Percentiles rank a stretch among this genome's conserved stretches.
Evolutionary conservation across 345 rosid genomes (phyloP).

Genomic region (Heritiera littoralis): DNA sequence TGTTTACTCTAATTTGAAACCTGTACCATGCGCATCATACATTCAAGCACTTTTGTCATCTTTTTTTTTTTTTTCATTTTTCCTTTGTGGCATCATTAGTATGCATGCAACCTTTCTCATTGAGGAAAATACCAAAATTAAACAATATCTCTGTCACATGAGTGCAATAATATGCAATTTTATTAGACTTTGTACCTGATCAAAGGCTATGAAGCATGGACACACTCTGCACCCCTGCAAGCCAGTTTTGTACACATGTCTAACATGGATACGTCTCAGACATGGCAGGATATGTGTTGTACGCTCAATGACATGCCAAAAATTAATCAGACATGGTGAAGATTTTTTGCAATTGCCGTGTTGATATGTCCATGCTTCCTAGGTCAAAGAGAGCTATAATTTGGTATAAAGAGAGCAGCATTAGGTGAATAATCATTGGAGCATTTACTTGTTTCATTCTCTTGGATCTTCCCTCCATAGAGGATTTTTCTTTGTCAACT

Average conservation of each 20-base stretch:
- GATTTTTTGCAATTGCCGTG: background rate
- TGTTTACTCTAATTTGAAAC: background rate
- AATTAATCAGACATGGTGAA: background rate
- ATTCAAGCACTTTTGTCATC: too few relatives aligned
- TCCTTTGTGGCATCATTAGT: background rate
- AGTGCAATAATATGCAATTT: background rate
- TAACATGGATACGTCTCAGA: background rate
- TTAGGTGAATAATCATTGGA: background rate
- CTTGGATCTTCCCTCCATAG: constrained; percentile 1
- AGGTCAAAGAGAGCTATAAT: background rate
- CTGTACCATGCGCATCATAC: background rate
- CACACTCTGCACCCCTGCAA: background rate
- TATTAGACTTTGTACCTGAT: constrained; percentile 2
- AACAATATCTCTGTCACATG: background rate
- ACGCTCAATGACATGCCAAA: background rate
- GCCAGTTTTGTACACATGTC: background rate
- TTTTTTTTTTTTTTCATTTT: background rate
- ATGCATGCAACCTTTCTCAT: background rate
- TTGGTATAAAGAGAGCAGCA: background rate
- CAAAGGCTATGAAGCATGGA: background rate
- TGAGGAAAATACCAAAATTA: background rate
- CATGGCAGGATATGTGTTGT: background rate
- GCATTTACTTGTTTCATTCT: constrained; percentile 5
- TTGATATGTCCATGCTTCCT: background rate
- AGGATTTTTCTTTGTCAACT: background rate